Base-by-base conservation (phyloP, 495 filamentous ascomycete species). In the Talaromyces stipitatus region DNA sequence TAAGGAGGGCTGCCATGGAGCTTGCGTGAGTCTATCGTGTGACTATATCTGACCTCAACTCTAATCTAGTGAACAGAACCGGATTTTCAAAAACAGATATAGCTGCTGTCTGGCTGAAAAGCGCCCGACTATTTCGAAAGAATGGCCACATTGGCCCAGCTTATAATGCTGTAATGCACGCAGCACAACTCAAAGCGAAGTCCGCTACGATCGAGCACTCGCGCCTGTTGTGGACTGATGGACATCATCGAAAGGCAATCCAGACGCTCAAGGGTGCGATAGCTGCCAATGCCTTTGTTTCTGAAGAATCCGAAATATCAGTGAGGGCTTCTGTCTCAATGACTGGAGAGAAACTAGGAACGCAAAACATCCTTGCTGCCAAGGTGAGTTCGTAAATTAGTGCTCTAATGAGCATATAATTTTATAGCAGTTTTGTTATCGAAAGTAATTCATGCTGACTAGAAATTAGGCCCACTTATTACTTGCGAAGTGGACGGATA, bases 401-500 rank as follows among this genome's bases (percentile, higher is more conserved):
- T n/a, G n/a, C n/a, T n/a, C n/a, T n/a, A n/a, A n/a, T n/a, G n/a
- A n/a, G n/a, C n/a, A n/a, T n/a, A n/a, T n/a, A n/a, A n/a, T n/a
- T n/a, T n/a, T n/a, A n/a, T n/a, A n/a, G n/a, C n/a, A n/a, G n/a
- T n/a, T n/a, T n/a, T n/a, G n/a, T n/a, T n/a, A 45, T 29, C 7
- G 6, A 7, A 29, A 18, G 24, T 32, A 60, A 20, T 41, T 61
- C 23, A 41, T 24, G 4, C 47, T 58, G 33, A 58, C 26, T 23
- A 24, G 32, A 20, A 27, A 52, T 33, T 61, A 80, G 74, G 91
- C 91, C 11, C 85, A 94, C 61, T 74, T 97, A 12, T 76, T 97
- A 56, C 77, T 95, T 33, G 94, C 94, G n/a, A 96, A 95, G 70
- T 98, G 94, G 94, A 82, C 96, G 12, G 94, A 97, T 64, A 83